These are phyloP conservation scores for Sporothrix dimorphospora DNA, from an alignment of 2,329 filamentous ascomycete genomes.

Conservation along the genomic window DNA sequence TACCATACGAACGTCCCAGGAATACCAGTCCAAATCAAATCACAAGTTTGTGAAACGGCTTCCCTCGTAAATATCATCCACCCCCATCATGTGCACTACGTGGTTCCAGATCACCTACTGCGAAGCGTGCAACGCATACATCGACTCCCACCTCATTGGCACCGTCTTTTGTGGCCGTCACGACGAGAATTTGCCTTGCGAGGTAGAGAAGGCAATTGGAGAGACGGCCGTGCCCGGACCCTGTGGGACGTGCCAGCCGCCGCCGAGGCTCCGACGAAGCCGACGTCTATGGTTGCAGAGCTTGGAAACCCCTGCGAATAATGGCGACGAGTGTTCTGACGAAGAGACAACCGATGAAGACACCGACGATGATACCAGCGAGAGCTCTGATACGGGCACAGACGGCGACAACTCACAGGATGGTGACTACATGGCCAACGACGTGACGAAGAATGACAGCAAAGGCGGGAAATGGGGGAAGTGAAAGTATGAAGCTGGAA, in stretches of 20 bases:
- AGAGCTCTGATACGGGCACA: background rate
- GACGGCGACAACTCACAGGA: background rate
- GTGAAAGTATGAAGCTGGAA: too few relatives aligned
- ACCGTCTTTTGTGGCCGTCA: conserved; percentile 15
- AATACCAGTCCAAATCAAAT: background rate
- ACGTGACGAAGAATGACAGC: background rate
- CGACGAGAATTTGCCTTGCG: conserved; percentile 5
- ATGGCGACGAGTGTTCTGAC: background rate
- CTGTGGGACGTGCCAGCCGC: conserved; percentile 11
- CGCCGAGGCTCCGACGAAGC: background rate
- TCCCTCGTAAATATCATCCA: background rate
- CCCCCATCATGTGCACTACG: conserved; percentile 21
- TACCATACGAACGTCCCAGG: background rate
- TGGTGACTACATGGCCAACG: background rate
- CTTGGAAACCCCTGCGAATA: background rate
- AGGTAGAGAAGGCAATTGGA: background rate
- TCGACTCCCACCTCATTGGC: conserved; percentile 7
- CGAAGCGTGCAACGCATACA: conserved; percentile 13
- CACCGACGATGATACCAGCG: background rate
- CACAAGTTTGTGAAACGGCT: background rate
- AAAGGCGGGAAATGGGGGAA: background rate
- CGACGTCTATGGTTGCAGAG: background rate
- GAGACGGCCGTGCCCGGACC: conserved; percentile 10
- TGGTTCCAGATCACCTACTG: conserved; percentile 23
- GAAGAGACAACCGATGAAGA: background rate